These are phyloP conservation scores for Porphyridium purpureum DNA, from an alignment of 23 red algal genomes.

Conservation along the genomic window DNA sequence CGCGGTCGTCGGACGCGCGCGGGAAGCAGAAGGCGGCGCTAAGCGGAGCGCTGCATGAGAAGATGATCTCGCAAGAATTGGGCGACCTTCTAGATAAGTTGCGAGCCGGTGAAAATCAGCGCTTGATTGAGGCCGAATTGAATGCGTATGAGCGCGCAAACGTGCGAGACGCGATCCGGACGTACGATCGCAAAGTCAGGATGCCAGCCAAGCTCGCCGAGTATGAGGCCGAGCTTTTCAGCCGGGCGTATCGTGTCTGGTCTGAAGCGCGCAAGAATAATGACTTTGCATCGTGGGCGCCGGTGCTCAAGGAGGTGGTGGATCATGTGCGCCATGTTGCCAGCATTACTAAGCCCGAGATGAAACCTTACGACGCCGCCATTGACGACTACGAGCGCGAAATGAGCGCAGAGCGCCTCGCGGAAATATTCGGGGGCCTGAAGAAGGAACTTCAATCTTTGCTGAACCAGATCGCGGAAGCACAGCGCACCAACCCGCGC, in stretches of 20 bases:
- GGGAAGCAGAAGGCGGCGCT: conserved; percentile 43
- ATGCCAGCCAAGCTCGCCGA: conserved; percentile 10
- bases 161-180: conserved; percentile 29
- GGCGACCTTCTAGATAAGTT: conserved; percentile 6
- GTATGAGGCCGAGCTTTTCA: conserved; percentile 8
- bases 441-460: conserved; percentile 12
- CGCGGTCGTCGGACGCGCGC: conserved; percentile 10
- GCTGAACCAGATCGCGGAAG: conserved; percentile 9
- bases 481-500: not conserved
- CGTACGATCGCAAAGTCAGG: conserved; percentile 3
- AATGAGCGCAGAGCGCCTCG: conserved; percentile 39
- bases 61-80: conserved; percentile 3
- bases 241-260: conserved; percentile 14
- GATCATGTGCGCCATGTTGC: not conserved
- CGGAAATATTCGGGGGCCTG: conserved; percentile 34
- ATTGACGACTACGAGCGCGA: conserved; percentile 52
- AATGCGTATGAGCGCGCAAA: conserved; percentile 15
- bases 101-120: conserved; percentile 4
- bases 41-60: conserved; percentile 19
- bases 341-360: conserved; percentile 2
- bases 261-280: conserved; percentile 17
- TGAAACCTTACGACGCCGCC: conserved; percentile 25
- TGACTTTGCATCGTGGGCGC: conserved; percentile 16
- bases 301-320: conserved; percentile 4
- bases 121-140: not conserved